These are phyloP conservation scores for Eimeria zaria DNA, from an alignment of 169 alveolate genomes.

Conservation along the genomic window DNA sequence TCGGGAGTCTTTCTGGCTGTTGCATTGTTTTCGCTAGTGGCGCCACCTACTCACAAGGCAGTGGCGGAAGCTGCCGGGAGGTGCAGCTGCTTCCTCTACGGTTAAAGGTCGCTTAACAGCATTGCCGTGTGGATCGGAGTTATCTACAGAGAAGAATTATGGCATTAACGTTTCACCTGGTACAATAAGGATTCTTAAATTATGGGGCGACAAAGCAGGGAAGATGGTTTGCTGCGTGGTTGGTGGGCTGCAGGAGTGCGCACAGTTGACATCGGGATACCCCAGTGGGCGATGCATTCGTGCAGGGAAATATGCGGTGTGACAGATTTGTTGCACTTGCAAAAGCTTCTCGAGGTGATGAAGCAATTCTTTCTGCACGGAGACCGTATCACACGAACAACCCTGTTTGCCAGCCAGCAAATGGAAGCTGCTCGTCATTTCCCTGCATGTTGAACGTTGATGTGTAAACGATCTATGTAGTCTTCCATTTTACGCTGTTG, in stretches of 20 bases:
- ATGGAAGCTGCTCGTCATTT: neutral
- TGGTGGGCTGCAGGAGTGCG: slow-evolving; percentile 89
- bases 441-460: no score
- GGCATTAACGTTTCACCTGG: neutral
- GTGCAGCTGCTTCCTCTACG: neutral
- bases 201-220: neutral
- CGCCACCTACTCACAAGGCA: neutral
- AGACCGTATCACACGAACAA: neutral
- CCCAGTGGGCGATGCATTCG: slow-evolving; percentile 98
- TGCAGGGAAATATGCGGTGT: slow-evolving; percentile 92
- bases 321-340: slow-evolving; percentile 71
- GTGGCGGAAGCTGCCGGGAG: neutral
- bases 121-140: neutral
- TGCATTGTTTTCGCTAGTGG: neutral
- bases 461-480: neutral
- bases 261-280: slow-evolving; percentile 97
- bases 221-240: neutral
- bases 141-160: neutral
- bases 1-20: neutral
- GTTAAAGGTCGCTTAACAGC: neutral
- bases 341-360: slow-evolving; percentile 71
- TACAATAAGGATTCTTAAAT: no score
- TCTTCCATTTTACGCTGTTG: neutral
- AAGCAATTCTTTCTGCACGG: neutral
- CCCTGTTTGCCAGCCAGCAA: neutral